A percentile compares a stretch with the other conserved stretches of the same genome.
Evolutionary conservation across 2,329 filamentous ascomycete species (phyloP).

Genomic region (Ceratocystis destructans): DNA sequence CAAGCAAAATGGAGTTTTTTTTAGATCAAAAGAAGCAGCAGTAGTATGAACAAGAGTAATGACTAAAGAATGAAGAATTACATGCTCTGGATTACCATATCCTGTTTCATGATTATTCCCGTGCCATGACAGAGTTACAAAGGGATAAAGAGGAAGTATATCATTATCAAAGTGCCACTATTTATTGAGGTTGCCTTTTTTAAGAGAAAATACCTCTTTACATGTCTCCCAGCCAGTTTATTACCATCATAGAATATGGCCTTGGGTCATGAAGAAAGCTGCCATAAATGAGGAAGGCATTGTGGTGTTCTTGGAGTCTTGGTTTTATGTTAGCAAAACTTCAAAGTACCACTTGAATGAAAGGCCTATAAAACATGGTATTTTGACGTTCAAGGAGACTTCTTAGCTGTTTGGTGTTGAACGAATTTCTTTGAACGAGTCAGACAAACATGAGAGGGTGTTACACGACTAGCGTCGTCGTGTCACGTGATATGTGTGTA

Average conservation of each 20-base stretch:
- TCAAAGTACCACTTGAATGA: not conserved
- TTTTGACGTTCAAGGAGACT: not conserved
- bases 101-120: not conserved
- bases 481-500: slow-evolving; percentile 10
- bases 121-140: not conserved
- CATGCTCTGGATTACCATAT: not conserved
- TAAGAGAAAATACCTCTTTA: not conserved
- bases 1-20: slow-evolving; percentile 21
- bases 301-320: not conserved
- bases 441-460: not conserved
- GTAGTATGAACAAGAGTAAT: slow-evolving; percentile 7
- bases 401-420: too few species aligned
- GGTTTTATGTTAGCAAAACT: slow-evolving; percentile 5
- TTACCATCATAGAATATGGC: not conserved
- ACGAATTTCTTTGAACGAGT: too few species aligned
- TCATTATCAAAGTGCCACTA: too few species aligned
- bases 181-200: slow-evolving; percentile 7
- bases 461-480: not conserved
- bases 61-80: slow-evolving; percentile 2
- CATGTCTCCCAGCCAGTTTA: not conserved
- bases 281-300: not conserved
- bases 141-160: not conserved
- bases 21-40: slow-evolving; percentile 21
- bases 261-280: not conserved
- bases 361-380: not conserved